Conservation (phyloP, 345 rosid species). For the Eucalyptus brandiana region DNA sequence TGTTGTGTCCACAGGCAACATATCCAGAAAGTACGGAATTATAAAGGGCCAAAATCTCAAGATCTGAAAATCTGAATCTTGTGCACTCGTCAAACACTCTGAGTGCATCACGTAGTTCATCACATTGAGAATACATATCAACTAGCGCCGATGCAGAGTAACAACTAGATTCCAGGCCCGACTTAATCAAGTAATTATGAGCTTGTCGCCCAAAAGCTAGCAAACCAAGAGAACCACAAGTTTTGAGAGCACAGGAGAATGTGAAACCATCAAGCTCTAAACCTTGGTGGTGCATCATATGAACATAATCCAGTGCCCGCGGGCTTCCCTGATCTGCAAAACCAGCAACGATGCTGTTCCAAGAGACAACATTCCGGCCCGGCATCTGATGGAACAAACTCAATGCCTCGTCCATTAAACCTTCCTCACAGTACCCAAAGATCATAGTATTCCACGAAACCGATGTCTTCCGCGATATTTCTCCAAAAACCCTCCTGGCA, state of each 20-base stretch:
- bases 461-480: slow-evolving; percentile 18
- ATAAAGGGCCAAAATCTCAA: slow-evolving; percentile 26
- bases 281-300: slow-evolving; percentile 54
- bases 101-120: slow-evolving; percentile 20
- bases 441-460: slow-evolving; percentile 69
- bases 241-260: slow-evolving; percentile 53
- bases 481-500: slow-evolving; percentile 32
- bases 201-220: slow-evolving; percentile 41
- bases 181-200: slow-evolving; percentile 42
- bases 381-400: slow-evolving; percentile 39
- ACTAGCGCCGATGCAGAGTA: slow-evolving; percentile 43
- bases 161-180: slow-evolving; percentile 41
- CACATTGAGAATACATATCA: slow-evolving; percentile 65
- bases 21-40: slow-evolving; percentile 63
- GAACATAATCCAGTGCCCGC: slow-evolving; percentile 28
- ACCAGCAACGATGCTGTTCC: slow-evolving; percentile 68
- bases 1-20: slow-evolving; percentile 26
- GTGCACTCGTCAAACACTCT: slow-evolving; percentile 14
- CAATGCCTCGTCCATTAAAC: slow-evolving; percentile 47
- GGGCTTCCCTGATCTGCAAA: slow-evolving; percentile 40
- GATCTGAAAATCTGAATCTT: neutral
- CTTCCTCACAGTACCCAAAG: slow-evolving; percentile 53
- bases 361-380: slow-evolving; percentile 35
- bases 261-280: slow-evolving; percentile 47
- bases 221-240: slow-evolving; percentile 27